Base-by-base conservation (phyloP, 768 basidiomycete species). In the Neoboletus subvelutipes region DNA sequence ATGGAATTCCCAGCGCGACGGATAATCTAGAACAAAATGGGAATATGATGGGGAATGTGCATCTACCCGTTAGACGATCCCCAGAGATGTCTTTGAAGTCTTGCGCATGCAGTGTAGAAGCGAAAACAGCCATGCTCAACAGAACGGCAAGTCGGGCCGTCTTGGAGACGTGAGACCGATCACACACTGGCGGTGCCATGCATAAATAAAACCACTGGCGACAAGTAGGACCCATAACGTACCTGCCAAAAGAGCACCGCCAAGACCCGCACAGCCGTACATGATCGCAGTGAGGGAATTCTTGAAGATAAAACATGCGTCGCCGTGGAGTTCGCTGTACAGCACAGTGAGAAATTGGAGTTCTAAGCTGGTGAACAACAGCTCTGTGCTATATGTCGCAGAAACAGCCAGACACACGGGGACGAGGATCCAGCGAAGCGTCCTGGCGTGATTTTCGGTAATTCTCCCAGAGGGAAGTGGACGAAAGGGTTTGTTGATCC, bases 381-480 rank as follows among this genome's bases (percentile, higher is more conserved):
- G 61, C 15, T 65, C 49, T 5, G 29, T 45, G 45, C 75, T 70
- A 52, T 75, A 74, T 24, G 39, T 53, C 15, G 50, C 54, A 0
- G 77, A 78, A 34, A 68, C 50, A 5, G 63, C 46, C 31, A 75
- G 54, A 55, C 75, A 79, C 10, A 68, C 45, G 0, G 70, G 58
- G 3, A 75, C 56, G 9, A 73, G 66, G 2, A 64, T n/a, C 71
- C 75, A 74, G 26, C 75, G 75, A n/a, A 78, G 62, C 0, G 57
- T 43, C n/a, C 41, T 64, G 5, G 79, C 74, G 18, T 72, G 62
- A 13, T 29, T 28, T 11, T 74, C 55, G 2, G 72, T 67, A 26
- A 80, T 72, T 24, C 75, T 75, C 10, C 74, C 73, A 11, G 79
- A 67, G 4, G 78, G 77, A 20, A 80, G 61, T 1, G 79, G 79